These are phyloP conservation scores for Amaranthus hypochondriacus DNA, from an alignment of 148 eudicot genomes.

Conservation along the genomic window DNA sequence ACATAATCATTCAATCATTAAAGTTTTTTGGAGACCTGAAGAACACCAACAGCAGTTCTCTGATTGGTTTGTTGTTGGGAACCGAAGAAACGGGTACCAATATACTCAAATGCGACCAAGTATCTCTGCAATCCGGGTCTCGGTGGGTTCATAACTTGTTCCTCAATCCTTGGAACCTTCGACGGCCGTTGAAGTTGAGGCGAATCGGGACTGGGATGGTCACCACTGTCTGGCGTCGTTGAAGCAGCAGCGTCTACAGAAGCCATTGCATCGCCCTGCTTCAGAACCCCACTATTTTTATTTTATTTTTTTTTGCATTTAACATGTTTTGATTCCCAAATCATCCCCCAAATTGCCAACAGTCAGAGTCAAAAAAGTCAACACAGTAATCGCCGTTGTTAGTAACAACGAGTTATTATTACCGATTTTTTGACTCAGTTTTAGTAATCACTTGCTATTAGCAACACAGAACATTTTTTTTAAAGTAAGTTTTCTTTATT, in stretches of 20 bases:
- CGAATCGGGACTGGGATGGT: conserved; percentile 14
- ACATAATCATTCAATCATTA: not conserved
- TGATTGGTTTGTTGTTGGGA: conserved; percentile 69
- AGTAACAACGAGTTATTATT: too few relatives aligned
- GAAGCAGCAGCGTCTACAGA: not conserved
- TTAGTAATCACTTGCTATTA: too few relatives aligned
- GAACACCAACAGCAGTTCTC: conserved; percentile 86
- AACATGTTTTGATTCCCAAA: too few relatives aligned
- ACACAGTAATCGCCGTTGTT: too few relatives aligned
- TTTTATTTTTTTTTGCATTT: too few relatives aligned
- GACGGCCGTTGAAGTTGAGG: conserved; percentile 32
- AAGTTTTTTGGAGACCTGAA: conserved; percentile 44
- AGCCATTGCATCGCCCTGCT: too few relatives aligned
- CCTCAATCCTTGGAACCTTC: conserved; percentile 39
- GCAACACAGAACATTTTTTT: too few relatives aligned
- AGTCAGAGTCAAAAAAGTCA: too few relatives aligned
- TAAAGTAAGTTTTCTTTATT: too few relatives aligned
- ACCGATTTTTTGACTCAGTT: too few relatives aligned
- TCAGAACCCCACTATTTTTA: too few relatives aligned
- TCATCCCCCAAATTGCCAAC: too few relatives aligned
- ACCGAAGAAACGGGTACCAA: conserved; percentile 80
- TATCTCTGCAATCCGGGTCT: conserved; percentile 61
- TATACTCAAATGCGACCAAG: conserved; percentile 85
- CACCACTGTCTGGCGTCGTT: conserved; percentile 19
- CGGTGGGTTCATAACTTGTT: conserved; percentile 29